Evolutionary conservation across 2,329 filamentous ascomycete species (phyloP).

Genomic region (Byssoonygena ceratinophila): DNA sequence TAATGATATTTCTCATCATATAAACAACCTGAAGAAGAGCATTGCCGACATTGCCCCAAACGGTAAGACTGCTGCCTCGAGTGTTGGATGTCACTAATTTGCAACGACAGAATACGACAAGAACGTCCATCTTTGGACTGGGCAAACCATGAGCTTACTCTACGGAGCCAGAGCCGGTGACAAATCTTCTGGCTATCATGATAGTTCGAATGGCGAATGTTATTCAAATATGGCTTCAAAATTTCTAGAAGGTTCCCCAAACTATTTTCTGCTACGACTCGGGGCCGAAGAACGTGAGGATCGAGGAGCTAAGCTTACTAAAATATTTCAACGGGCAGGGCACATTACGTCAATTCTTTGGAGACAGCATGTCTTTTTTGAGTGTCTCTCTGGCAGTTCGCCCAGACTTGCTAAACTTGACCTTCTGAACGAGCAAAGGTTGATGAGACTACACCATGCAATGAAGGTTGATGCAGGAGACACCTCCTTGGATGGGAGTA

Average conservation of each 20-base stretch:
- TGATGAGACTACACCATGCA: constrained; percentile 8
- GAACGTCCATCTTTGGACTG: not conserved
- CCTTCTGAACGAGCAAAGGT: not conserved
- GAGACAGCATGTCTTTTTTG: not conserved
- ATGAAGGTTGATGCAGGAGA: not conserved
- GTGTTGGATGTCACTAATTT: not conserved
- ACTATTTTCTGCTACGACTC: not conserved
- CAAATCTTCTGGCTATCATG: not conserved
- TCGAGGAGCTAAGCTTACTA: not conserved
- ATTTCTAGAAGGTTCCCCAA: not conserved
- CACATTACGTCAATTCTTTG: not conserved
- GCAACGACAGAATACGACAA: not conserved
- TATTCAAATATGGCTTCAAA: not conserved
- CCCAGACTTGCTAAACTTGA: not conserved
- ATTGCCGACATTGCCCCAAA: not conserved
- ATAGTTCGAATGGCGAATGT: not conserved
- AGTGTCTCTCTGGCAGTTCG: constrained; percentile 3
- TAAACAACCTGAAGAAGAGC: not conserved
- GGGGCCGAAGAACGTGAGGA: not conserved
- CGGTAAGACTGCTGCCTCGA: not conserved
- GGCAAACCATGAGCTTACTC: not conserved
- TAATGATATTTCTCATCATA: not conserved
- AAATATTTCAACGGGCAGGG: not conserved
- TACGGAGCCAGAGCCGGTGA: not conserved
- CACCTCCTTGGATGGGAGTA: constrained; percentile 1